Conservation (phyloP, 2,329 filamentous ascomycete species). For the Fusarium sp. region DNA sequence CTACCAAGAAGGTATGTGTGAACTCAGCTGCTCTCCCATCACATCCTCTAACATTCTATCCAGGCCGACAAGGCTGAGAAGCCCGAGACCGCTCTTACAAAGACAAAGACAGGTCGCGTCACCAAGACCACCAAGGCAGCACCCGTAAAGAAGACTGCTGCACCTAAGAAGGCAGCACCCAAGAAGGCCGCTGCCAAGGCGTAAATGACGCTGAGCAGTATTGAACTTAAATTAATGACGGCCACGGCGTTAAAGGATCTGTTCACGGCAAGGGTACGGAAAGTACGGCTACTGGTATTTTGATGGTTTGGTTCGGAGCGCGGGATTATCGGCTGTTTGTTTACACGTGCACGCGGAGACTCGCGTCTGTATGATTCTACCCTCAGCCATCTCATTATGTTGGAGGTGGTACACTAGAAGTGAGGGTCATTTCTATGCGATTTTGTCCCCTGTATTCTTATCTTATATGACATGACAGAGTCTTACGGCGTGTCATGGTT, state of each 20-base stretch:
- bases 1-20: slow-evolving; percentile 33
- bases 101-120: slow-evolving; percentile 89
- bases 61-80: slow-evolving; percentile 63
- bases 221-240: slow-evolving; percentile 51
- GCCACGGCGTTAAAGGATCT: slow-evolving; percentile 51
- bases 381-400: slow-evolving; percentile 35
- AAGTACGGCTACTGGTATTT: slow-evolving; percentile 43
- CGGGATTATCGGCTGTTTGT: slow-evolving; percentile 39
- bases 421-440: slow-evolving; percentile 34
- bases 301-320: slow-evolving; percentile 42
- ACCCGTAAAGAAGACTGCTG: slow-evolving; percentile 45
- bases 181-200: slow-evolving; percentile 62
- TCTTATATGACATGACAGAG: slow-evolving; percentile 37
- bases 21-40: not conserved
- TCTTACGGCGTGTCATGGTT: slow-evolving; percentile 30
- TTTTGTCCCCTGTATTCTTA: slow-evolving; percentile 38
- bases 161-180: slow-evolving; percentile 53
- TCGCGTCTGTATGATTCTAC: slow-evolving; percentile 32
- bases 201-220: slow-evolving; percentile 42
- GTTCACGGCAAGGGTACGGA: slow-evolving; percentile 42
- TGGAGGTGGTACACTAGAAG: slow-evolving; percentile 30
- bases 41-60: not conserved
- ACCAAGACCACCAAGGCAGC: slow-evolving; percentile 70
- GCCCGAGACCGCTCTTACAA: slow-evolving; percentile 72
- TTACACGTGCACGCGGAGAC: slow-evolving; percentile 35